Conservation (phyloP, 805 yeast species). For the Ogataea degrootiae region DNA sequence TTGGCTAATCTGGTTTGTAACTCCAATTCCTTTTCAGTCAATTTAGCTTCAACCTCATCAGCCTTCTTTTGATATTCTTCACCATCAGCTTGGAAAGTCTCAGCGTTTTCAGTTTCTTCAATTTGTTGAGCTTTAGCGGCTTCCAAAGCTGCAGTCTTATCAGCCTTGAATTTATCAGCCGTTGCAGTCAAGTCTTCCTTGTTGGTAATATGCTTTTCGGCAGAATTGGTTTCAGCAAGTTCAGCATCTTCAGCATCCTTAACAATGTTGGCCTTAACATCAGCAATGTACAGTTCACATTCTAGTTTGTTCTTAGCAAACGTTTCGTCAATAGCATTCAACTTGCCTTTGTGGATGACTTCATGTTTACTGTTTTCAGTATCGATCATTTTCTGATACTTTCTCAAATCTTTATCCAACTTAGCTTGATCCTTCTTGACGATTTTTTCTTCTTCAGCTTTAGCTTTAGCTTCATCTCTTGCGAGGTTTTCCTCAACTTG, state of each 20-base stretch:
- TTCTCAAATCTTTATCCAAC: constrained; percentile 34
- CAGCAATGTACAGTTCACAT: constrained; percentile 36
- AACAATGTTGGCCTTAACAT: constrained; percentile 38
- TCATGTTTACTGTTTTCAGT: constrained; percentile 34
- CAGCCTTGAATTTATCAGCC: constrained; percentile 40
- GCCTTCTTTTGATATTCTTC: constrained; percentile 35
- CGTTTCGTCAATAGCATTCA: constrained; percentile 21
- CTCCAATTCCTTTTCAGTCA: constrained; percentile 39
- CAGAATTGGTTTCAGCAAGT: constrained; percentile 43
- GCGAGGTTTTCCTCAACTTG: constrained; percentile 41
- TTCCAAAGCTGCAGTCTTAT: constrained; percentile 24
- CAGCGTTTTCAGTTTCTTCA: constrained; percentile 25
- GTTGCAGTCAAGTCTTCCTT: constrained; percentile 38
- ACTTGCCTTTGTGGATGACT: constrained; percentile 18
- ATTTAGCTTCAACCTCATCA: constrained; percentile 32
- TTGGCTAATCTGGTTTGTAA: constrained; percentile 24
- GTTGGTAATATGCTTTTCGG: constrained; percentile 40
- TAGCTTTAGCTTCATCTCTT: constrained; percentile 36
- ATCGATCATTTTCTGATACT: constrained; percentile 34
- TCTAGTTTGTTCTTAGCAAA: constrained; percentile 27
- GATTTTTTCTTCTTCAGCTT: constrained; percentile 35
- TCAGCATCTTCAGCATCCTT: constrained; percentile 41
- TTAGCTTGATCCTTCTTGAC: constrained; percentile 27
- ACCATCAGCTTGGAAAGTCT: constrained; percentile 36
- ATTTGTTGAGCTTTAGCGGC: constrained; percentile 26